Evolutionary conservation across 192 early-diverging fungal species (phyloP), one percentile per base, ranked within the genome.

Genomic region (Gaertneriomyces semiglobifer): DNA sequence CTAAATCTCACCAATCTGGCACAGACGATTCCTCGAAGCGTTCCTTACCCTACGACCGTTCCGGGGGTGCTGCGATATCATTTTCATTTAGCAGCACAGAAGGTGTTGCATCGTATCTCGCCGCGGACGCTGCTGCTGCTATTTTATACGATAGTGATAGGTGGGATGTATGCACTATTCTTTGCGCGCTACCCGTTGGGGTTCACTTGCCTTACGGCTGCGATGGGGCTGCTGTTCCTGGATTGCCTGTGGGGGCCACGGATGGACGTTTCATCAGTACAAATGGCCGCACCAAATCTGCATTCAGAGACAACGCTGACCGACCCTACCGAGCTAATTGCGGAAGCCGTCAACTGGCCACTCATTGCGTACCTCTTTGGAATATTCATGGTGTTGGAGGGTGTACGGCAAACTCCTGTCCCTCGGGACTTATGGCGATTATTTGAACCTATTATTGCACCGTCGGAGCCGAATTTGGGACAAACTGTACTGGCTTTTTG

Each of bases 371-470:
- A 63, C 42, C 50, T 63, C 5, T 63, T 63, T 40, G 62, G 62
- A 11, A 63, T 63, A 3, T 63, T 63, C 48, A 63, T 63, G 11
- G 40, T 52, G 19, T 50, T 63, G 20, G 62, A 25, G 19, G 62
- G 48, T 3, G 48, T 63, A n/a, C 45, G 25, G 19, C 14, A 50
- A 25, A 63, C 62, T 3, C 62, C 62, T n/a, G 18, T 63, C 20
- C 62, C 62, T 4, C 10, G n/a, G 11, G 44, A 38, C 12, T 11
- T 63, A 10, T 63, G 20, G 40, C 11, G n/a, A n/a, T 18, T 63
- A 8, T 63, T 63, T 44, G 50, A 16, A 20, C 48, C 45, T n/a
- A n/a, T 44, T 3, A 45, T 53, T 19, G 6, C 25, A 46, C 55
- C n/a, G 55, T 25, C 14, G 2, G 25, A 33, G 25, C 25, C 25